Evolutionary conservation across 495 filamentous ascomycete genomes (phyloP).

Genomic region (Xylaria grammica): DNA sequence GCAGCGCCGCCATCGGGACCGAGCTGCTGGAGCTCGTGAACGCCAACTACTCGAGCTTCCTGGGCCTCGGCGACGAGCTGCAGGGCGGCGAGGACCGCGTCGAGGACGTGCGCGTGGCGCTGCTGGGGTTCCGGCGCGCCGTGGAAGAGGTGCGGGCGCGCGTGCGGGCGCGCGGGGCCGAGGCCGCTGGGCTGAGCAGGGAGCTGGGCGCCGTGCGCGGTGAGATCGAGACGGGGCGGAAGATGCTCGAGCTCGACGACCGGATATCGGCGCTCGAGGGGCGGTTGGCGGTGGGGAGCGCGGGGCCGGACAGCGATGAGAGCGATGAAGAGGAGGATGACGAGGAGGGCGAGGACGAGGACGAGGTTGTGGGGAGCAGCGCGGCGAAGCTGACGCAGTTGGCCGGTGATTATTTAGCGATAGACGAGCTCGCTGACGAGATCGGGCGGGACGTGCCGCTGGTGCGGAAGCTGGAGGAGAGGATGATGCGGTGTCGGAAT

Average conservation of each 20-base stretch:
- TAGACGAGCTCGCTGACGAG: slow-evolving; percentile 45
- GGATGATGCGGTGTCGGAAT: slow-evolving; percentile 58
- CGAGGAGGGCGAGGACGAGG: slow-evolving; percentile 36
- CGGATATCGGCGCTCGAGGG: slow-evolving; percentile 77
- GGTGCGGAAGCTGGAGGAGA: slow-evolving; percentile 61
- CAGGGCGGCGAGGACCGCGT: slow-evolving; percentile 89
- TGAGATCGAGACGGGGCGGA: slow-evolving; percentile 61
- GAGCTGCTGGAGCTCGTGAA: slow-evolving; percentile 95
- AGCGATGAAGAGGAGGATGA: slow-evolving; percentile 41
- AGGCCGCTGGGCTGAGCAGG: slow-evolving; percentile 46
- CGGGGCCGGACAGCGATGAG: slow-evolving; percentile 38
- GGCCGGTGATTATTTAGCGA: slow-evolving; percentile 48
- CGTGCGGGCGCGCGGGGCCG: slow-evolving; percentile 52
- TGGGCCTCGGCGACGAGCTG: slow-evolving; percentile 80
- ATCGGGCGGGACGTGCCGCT: slow-evolving; percentile 49
- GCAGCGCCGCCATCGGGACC: slow-evolving; percentile 73
- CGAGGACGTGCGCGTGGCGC: slow-evolving; percentile 86
- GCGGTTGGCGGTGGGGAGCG: slow-evolving; percentile 56
- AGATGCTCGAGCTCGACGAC: slow-evolving; percentile 72
- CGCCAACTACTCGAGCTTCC: slow-evolving; percentile 87
- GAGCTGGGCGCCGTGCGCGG: slow-evolving; percentile 48
- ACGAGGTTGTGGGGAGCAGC: slow-evolving; percentile 41
- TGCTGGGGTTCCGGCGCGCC: slow-evolving; percentile 83
- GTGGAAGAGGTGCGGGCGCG: slow-evolving; percentile 60
- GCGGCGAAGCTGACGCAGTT: slow-evolving; percentile 49